These are phyloP conservation scores for Exserohilum rostratum DNA, from an alignment of 2,329 filamentous ascomycete species.

Conservation along the genomic window DNA sequence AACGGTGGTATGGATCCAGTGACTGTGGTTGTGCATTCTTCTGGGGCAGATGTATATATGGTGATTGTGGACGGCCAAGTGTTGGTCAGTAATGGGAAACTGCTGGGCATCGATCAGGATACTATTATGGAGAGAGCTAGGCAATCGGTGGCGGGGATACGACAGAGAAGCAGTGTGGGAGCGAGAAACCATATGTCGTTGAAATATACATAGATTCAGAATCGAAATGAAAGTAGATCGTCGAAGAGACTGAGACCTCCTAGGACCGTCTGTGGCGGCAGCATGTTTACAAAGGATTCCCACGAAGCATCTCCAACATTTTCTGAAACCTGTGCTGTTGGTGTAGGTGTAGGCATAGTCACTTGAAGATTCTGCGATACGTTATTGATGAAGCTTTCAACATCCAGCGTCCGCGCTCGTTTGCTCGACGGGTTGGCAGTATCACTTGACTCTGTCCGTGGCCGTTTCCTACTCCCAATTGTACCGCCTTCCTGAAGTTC, in stretches of 20 bases:
- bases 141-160: slow-evolving; percentile 17
- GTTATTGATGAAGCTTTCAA: slow-evolving; percentile 13
- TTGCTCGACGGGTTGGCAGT: background rate
- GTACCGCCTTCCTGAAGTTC: slow-evolving; percentile 10
- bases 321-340: background rate
- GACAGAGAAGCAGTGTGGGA: slow-evolving; percentile 24
- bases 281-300: slow-evolving; percentile 7
- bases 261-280: slow-evolving; percentile 17
- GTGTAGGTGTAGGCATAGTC: background rate
- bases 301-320: slow-evolving; percentile 4
- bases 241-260: slow-evolving; percentile 19
- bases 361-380: slow-evolving; percentile 15
- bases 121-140: slow-evolving; percentile 15
- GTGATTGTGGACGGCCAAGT: slow-evolving; percentile 28
- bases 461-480: slow-evolving; percentile 6
- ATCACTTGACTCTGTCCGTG: background rate
- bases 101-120: slow-evolving; percentile 16
- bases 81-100: slow-evolving; percentile 16
- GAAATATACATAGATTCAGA: slow-evolving; percentile 15
- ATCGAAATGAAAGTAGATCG: slow-evolving; percentile 12
- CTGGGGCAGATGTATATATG: slow-evolving; percentile 20
- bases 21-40: slow-evolving; percentile 31
- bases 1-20: slow-evolving; percentile 46
- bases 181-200: slow-evolving; percentile 36
- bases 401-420: slow-evolving; percentile 9